Evolutionary conservation across 352 stramenopile genomes (phyloP).

Genomic region (Phytophthora vignae): DNA sequence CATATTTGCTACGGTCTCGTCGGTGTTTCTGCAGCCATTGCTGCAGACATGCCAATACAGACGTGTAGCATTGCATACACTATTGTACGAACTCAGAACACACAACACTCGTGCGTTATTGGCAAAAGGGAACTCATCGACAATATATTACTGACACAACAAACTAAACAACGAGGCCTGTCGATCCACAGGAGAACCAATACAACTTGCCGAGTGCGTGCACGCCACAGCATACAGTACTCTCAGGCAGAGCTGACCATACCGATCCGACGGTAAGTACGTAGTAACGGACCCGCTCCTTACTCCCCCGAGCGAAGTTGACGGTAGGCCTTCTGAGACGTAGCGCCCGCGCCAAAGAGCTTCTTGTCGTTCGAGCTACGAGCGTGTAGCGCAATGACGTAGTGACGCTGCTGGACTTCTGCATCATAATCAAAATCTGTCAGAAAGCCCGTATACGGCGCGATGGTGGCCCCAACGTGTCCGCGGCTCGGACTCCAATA

Average conservation of each 20-base stretch:
- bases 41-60: too few species aligned
- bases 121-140: not conserved
- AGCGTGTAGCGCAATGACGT: not conserved
- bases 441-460: not conserved
- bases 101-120: not conserved
- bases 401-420: not conserved
- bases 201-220: not conserved
- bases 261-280: not conserved
- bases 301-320: not conserved
- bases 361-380: not conserved
- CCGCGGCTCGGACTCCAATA: not conserved
- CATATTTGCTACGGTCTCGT: too few species aligned
- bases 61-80: too few species aligned
- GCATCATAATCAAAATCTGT: not conserved
- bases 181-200: not conserved
- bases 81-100: too few species aligned
- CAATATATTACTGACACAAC: not conserved
- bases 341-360: not conserved
- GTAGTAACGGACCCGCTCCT: not conserved
- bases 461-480: not conserved
- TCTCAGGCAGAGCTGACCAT: not conserved
- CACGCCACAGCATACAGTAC: not conserved
- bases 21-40: too few species aligned
- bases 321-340: not conserved
- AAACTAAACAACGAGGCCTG: not conserved